phyloP scores from a whole-genome alignment of 2,329 filamentous ascomycete genomes.

The Nannizziopsis barbatae region DNA sequence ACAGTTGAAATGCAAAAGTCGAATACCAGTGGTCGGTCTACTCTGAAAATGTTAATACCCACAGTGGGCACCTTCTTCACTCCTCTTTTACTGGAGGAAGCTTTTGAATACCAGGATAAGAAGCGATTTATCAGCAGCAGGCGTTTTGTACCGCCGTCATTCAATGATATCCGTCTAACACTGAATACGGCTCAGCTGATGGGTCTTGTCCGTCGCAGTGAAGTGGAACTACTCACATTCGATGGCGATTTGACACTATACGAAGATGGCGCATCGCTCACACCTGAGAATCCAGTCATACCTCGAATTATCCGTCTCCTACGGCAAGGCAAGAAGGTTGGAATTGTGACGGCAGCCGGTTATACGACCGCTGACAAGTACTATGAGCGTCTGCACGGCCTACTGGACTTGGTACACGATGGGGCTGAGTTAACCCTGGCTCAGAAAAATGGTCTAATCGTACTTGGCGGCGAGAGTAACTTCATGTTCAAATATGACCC shows the following conservation, averaged over 20 bases:
- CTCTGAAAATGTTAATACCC: constrained; percentile 83
- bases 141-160: constrained; percentile 87
- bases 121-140: constrained; percentile 79
- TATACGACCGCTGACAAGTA: constrained; percentile 83
- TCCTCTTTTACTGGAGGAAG: constrained; percentile 69
- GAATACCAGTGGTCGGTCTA: constrained; percentile 60
- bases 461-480: constrained; percentile 93
- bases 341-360: constrained; percentile 92
- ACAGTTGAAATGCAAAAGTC: constrained; percentile 60
- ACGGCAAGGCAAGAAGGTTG: constrained; percentile 66
- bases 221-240: constrained; percentile 80
- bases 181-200: constrained; percentile 92
- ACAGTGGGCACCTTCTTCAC: constrained; percentile 92
- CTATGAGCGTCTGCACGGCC: constrained; percentile 72
- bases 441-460: constrained; percentile 68
- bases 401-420: constrained; percentile 66
- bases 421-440: constrained; percentile 49
- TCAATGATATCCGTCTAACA: constrained; percentile 89
- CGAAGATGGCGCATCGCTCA: constrained; percentile 72
- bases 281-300: constrained; percentile 66
- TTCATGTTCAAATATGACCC: constrained; percentile 77
- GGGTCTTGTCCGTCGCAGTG: constrained; percentile 64
- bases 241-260: constrained; percentile 97
- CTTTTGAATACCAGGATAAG: constrained; percentile 81
- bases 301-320: constrained; percentile 58